Conservation (phyloP, 495 filamentous ascomycete species). For the Tuber calosporum region DNA sequence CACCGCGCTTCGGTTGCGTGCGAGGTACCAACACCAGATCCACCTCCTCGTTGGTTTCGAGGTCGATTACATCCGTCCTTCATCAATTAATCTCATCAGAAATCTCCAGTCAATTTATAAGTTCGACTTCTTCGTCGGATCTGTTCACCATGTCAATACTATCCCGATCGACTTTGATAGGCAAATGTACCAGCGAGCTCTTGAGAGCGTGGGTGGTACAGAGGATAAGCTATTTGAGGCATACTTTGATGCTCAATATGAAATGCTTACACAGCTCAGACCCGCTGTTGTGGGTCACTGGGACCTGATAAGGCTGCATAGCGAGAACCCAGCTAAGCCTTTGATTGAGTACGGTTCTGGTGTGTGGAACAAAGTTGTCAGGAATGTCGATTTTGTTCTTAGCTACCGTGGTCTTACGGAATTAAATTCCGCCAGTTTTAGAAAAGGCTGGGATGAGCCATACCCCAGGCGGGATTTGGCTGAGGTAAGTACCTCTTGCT, state of each 20-base stretch:
- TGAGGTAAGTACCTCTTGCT: conserved; percentile 50
- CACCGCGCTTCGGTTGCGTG: conserved; percentile 52
- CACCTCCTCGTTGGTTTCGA: conserved; percentile 85
- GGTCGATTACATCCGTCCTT: conserved; percentile 76
- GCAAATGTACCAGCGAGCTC: conserved; percentile 57
- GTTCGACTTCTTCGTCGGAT: conserved; percentile 85
- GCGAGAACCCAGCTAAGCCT: conserved; percentile 56
- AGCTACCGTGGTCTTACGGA: conserved; percentile 76
- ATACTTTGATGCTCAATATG: conserved; percentile 81
- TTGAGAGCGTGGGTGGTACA: conserved; percentile 43
- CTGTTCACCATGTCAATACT: conserved; percentile 76
- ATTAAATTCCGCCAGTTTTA: conserved; percentile 73
- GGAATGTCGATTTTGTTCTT: conserved; percentile 66
- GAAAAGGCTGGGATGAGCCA: conserved; percentile 84
- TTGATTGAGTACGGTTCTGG: conserved; percentile 48
- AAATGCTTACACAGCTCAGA: conserved; percentile 65
- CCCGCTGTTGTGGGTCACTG: conserved; percentile 88
- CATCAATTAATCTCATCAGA: conserved; percentile 54
- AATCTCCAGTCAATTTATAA: conserved; percentile 53
- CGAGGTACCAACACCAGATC: conserved; percentile 63
- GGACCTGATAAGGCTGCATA: conserved; percentile 78
- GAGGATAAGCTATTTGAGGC: conserved; percentile 67
- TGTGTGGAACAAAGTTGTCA: conserved; percentile 64
- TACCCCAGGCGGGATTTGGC: conserved; percentile 79
- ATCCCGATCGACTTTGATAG: conserved; percentile 84